These are phyloP conservation scores for Citeromyces hawaiiensis DNA, from an alignment of 1,139 yeast species.

Conservation along the genomic window DNA sequence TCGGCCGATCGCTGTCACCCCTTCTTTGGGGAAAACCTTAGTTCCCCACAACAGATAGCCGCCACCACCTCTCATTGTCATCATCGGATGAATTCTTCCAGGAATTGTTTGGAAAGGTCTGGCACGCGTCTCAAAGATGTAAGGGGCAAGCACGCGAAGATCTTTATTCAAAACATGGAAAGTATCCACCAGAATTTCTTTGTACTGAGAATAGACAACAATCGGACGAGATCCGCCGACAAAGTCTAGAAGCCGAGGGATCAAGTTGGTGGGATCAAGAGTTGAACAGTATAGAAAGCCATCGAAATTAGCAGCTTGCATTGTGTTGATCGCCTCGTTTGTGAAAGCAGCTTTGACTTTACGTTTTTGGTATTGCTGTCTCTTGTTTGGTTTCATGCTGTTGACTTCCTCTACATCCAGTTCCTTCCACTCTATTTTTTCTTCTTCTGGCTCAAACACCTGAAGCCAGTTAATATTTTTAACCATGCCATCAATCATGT, in stretches of 20 bases:
- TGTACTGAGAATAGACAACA: conserved; percentile 68
- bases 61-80: conserved; percentile 91
- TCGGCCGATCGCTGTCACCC: conserved; percentile 40
- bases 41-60: conserved; percentile 79
- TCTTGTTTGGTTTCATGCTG: conserved; percentile 44
- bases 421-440: conserved; percentile 27
- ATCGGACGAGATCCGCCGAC: conserved; percentile 85
- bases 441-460: conserved; percentile 47
- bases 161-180: conserved; percentile 58
- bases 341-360: conserved; percentile 42
- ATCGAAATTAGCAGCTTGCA: conserved; percentile 49
- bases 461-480: conserved; percentile 70
- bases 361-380: conserved; percentile 57
- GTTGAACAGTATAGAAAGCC: conserved; percentile 67
- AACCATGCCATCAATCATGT: conserved; percentile 37
- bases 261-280: conserved; percentile 50
- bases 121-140: conserved; percentile 70
- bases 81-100: conserved; percentile 87
- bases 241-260: conserved; percentile 47
- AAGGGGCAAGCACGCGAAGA: conserved; percentile 66
- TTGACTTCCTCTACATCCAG: conserved; percentile 37
- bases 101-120: conserved; percentile 86
- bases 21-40: conserved; percentile 61
- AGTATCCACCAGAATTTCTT: conserved; percentile 63
- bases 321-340: conserved; percentile 36